Base-by-base conservation (phyloP, 352 stramenopile species). In the Blastocystis sp. region DNA sequence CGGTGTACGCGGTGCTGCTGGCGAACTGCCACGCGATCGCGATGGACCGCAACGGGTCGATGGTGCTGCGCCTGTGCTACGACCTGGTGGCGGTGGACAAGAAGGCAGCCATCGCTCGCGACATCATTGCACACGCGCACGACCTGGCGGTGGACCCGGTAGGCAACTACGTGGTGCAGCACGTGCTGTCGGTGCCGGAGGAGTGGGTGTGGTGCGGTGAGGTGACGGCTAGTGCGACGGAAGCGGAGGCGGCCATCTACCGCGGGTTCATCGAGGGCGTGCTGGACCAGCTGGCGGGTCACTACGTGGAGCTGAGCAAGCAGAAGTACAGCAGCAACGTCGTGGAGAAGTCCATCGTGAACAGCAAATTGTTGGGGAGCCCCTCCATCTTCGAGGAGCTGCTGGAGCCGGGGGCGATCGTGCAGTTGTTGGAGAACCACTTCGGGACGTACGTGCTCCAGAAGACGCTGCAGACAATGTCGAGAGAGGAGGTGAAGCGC, bases 111-210 rank as follows among this genome's bases (percentile, higher is more conserved):
- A 14, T 66, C 60, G 14, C 60, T 0, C 60, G 10, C 14, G 11
- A 66, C 21, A 11, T 66, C 60, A n/a, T n/a, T n/a, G 14, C 17
- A 3, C 71, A 81, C 43, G 71, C 71, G 0, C 41, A 59, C 17
- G 71, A 81, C 7, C n/a, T 81, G 14, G 41, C 71, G n/a, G 71
- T 65, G 28, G 71, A 81, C 43, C 71, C 71, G n/a, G 71, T 81
- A 0, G 71, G 71, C 43, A 81, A 81, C 28, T 81, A 81, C 28
- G 71, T 81, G n/a, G 71, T 81, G 60, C 71, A 81, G 45, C 71
- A 81, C 59, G n/a, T 81, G 7, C 71, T 81, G 28, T 65, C 17
- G 5, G 19, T 81, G 11, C 71, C 71, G n/a, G 71, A 81, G 23
- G 60, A 7, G 45, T 81, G 43, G 53, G 1, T 1, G 41, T 52